A percentile compares a stretch with the other conserved stretches of the same genome.
Conservation (phyloP, 2,329 filamentous ascomycete species). For the Clarireedia hainanense region DNA sequence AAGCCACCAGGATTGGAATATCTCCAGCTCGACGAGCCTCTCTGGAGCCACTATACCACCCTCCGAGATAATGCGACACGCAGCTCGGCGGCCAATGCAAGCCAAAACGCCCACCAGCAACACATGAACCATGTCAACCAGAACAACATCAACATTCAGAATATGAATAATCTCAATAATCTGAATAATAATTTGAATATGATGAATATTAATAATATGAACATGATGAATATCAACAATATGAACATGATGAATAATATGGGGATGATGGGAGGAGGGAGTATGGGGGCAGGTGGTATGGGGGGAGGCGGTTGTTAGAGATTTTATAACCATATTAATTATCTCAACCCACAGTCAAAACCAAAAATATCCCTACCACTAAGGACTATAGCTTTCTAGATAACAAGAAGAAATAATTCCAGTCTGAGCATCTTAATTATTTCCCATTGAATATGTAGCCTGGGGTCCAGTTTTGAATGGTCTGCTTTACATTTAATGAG, state of each 20-base stretch:
- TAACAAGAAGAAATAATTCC: no score
- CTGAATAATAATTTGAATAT: constrained; percentile 1
- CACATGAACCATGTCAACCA: neutral
- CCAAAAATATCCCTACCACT: no score
- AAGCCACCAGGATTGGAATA: neutral
- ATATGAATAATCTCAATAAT: neutral
- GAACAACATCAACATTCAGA: neutral
- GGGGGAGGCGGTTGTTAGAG: neutral
- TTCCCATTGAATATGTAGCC: no score
- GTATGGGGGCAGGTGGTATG: neutral
- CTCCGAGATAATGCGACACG: neutral
- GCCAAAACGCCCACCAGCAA: neutral
- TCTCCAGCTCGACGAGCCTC: neutral
- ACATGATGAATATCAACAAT: constrained; percentile 4
- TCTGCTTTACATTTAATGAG: no score
- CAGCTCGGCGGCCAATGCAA: neutral
- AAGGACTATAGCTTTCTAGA: no score
- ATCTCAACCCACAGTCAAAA: no score
- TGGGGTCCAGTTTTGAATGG: no score
- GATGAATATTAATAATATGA: constrained; percentile 4
- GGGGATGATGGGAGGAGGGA: neutral
- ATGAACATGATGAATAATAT: neutral
- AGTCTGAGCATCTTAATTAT: no score
- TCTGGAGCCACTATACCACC: neutral
- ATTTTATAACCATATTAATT: no score